Evolutionary conservation across 129 eudicot species (phyloP).

Genomic region (Scalesia atractyloides): DNA sequence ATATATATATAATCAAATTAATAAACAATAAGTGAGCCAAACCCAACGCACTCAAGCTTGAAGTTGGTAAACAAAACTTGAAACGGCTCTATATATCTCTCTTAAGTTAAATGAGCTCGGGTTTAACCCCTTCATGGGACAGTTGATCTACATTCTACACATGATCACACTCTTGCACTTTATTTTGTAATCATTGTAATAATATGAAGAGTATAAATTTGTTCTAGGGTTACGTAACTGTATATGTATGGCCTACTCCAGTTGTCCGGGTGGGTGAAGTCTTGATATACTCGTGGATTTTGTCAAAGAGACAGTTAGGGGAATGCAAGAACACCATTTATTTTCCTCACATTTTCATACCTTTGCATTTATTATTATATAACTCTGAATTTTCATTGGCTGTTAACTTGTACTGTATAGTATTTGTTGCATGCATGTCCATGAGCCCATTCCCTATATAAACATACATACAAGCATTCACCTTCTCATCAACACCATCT

Average conservation of each 20-base stretch:
- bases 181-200: too few relatives aligned
- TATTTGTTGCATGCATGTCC: slow-evolving; percentile 20
- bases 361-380: slow-evolving; percentile 29
- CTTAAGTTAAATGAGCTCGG: too few relatives aligned
- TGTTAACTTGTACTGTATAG: slow-evolving; percentile 24
- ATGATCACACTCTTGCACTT: too few relatives aligned
- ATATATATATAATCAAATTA: too few relatives aligned
- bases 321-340: slow-evolving; percentile 22
- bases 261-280: slow-evolving; percentile 35
- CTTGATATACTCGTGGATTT: slow-evolving; percentile 36
- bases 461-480: slow-evolving; percentile 7
- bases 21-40: too few relatives aligned
- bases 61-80: too few relatives aligned
- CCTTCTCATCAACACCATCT: slow-evolving; percentile 12
- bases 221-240: background rate
- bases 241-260: slow-evolving; percentile 27
- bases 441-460: slow-evolving; percentile 16
- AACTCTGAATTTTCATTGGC: background rate
- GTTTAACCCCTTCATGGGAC: too few relatives aligned
- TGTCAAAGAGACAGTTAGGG: slow-evolving; percentile 39
- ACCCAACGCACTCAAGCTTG: too few relatives aligned
- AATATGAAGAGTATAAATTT: too few relatives aligned
- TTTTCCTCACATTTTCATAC: slow-evolving; percentile 21
- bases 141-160: too few relatives aligned
- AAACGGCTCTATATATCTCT: too few relatives aligned